These are phyloP conservation scores for Botrytis cinerea DNA, from an alignment of 2,329 filamentous ascomycete genomes.

Conservation along the genomic window DNA sequence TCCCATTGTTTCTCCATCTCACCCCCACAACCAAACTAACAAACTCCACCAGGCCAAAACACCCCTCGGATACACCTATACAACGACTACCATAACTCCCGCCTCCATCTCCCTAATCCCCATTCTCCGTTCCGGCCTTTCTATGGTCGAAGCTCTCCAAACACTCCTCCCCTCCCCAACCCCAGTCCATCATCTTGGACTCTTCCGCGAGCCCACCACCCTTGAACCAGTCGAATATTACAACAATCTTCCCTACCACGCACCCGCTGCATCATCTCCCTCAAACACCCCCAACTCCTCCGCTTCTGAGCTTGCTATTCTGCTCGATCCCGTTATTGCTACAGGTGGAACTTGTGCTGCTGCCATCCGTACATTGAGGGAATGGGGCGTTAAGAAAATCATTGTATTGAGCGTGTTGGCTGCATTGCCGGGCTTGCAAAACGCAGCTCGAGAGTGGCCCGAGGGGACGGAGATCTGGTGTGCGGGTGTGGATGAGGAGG, in stretches of 20 bases:
- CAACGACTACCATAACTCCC: slow-evolving; percentile 58
- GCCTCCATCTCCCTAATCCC: slow-evolving; percentile 80
- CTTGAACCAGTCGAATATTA: slow-evolving; percentile 95
- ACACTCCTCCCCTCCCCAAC: slow-evolving; percentile 78
- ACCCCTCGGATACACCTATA: slow-evolving; percentile 76
- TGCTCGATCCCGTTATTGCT: slow-evolving; percentile 91
- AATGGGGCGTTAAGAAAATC: slow-evolving; percentile 88
- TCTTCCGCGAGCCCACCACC: slow-evolving; percentile 87
- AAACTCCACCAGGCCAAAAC: slow-evolving; percentile 64
- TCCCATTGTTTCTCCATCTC: not conserved
- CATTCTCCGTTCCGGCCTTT: slow-evolving; percentile 87
- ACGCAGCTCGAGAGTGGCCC: slow-evolving; percentile 75
- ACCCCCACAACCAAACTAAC: slow-evolving; percentile 17
- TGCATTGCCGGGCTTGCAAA: slow-evolving; percentile 67
- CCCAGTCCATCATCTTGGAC: slow-evolving; percentile 87
- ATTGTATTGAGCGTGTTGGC: slow-evolving; percentile 76
- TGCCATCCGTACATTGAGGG: slow-evolving; percentile 82
- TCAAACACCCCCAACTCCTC: slow-evolving; percentile 44
- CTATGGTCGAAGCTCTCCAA: slow-evolving; percentile 87
- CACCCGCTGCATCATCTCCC: slow-evolving; percentile 46
- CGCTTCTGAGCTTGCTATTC: slow-evolving; percentile 67
- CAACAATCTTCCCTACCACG: slow-evolving; percentile 87
- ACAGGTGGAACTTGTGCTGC: slow-evolving; percentile 88
- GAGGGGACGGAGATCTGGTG: slow-evolving; percentile 79
- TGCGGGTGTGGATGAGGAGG: slow-evolving; percentile 72